Conservation (phyloP, 2,329 filamentous ascomycete species). For the Monosporascus ibericus region DNA sequence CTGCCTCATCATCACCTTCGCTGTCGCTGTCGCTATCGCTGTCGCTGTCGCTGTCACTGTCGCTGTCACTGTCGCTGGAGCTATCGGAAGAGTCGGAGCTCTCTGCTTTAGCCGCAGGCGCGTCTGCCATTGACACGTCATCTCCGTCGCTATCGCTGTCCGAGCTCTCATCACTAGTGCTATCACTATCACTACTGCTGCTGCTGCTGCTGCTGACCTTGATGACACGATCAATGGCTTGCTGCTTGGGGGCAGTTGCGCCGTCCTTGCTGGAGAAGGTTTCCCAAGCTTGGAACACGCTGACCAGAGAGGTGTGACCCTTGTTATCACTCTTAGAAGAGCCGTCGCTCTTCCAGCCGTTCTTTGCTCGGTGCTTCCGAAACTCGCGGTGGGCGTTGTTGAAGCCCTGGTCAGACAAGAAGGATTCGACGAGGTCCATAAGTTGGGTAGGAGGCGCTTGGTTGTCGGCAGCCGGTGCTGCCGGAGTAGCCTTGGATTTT, state of each 20-base stretch:
- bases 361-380: constrained; percentile 53
- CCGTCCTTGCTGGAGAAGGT: constrained; percentile 28
- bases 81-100: constrained; percentile 14
- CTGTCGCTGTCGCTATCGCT: constrained; percentile 28
- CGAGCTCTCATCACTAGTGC: constrained; percentile 20
- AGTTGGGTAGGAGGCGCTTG: constrained; percentile 51
- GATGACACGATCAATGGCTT: constrained; percentile 18
- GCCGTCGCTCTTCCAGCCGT: constrained; percentile 36
- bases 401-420: constrained; percentile 63
- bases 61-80: constrained; percentile 29
- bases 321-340: constrained; percentile 21
- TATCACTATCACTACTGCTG: constrained; percentile 18
- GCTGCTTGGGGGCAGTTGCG: constrained; percentile 19
- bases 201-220: constrained; percentile 22
- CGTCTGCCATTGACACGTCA: constrained; percentile 2
- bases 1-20: constrained; percentile 24
- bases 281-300: constrained; percentile 47
- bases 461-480: constrained; percentile 5
- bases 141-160: constrained; percentile 27
- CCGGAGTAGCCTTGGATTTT: constrained; percentile 11
- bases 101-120: background rate
- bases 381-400: constrained; percentile 55
- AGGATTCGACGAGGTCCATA: constrained; percentile 59
- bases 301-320: constrained; percentile 37
- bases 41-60: constrained; percentile 25